Evolutionary conservation across 805 yeast species (phyloP).

Genomic region (Brettanomyces sp.): DNA sequence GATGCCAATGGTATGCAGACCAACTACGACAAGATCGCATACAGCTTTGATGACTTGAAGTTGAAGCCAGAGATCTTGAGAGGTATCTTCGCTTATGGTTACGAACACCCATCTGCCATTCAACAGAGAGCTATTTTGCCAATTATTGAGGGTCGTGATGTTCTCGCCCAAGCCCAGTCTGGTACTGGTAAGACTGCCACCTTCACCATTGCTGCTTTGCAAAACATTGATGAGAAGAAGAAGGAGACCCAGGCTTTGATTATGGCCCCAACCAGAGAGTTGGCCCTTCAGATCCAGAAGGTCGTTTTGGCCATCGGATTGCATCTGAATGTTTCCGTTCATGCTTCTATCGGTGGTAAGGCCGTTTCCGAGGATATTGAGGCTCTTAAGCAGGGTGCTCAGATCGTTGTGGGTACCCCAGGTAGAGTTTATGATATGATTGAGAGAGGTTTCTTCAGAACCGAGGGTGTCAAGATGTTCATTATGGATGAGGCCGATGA

Average conservation of each 20-base stretch:
- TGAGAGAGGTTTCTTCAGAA: constrained; percentile 65
- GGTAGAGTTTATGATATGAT: constrained; percentile 92
- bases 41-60: constrained; percentile 69
- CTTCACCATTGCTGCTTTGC: constrained; percentile 87
- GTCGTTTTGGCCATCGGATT: constrained; percentile 83
- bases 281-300: constrained; percentile 86
- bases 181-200: constrained; percentile 99
- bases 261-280: constrained; percentile 91
- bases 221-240: constrained; percentile 64
- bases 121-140: constrained; percentile 96
- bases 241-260: constrained; percentile 83
- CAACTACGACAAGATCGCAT: constrained; percentile 89
- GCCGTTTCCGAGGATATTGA: constrained; percentile 73
- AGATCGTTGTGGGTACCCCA: constrained; percentile 94
- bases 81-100: constrained; percentile 83
- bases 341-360: constrained; percentile 93
- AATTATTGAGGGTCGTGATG: constrained; percentile 89
- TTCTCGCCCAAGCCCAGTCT: constrained; percentile 97
- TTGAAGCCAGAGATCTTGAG: constrained; percentile 64
- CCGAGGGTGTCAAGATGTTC: constrained; percentile 76
- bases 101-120: constrained; percentile 93
- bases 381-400: constrained; percentile 67
- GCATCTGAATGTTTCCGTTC: constrained; percentile 76
- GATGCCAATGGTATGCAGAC: constrained; percentile 68
- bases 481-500: constrained; percentile 97